A percentile compares a stretch with the other conserved stretches of the same genome.
Conservation (phyloP, 179 eudicot species). For the Beta macrorhiza region DNA sequence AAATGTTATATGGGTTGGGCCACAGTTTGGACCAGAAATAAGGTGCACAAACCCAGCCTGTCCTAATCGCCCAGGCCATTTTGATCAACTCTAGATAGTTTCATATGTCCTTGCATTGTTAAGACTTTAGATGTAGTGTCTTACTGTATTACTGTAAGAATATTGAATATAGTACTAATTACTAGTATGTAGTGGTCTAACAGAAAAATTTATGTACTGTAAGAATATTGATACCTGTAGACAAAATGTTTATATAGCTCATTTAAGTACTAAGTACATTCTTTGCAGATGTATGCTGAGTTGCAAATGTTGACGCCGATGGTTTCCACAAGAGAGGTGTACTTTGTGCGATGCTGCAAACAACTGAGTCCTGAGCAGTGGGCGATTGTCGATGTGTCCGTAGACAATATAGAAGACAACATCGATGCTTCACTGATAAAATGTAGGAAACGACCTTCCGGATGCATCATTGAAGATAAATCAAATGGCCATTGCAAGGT, state of each 20-base stretch:
- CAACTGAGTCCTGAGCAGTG: constrained; percentile 74
- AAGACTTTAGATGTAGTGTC: too few species aligned
- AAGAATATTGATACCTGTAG: neutral
- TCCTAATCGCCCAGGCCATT: too few species aligned
- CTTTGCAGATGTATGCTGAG: constrained; percentile 87
- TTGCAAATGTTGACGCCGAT: constrained; percentile 92
- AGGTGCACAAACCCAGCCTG: too few species aligned
- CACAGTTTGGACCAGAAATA: too few species aligned
- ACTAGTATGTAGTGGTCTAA: neutral
- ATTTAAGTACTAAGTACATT: neutral
- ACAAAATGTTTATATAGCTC: neutral
- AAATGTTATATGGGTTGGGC: too few species aligned
- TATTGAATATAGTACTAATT: too few species aligned
- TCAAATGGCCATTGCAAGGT: constrained; percentile 96
- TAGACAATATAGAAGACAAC: constrained; percentile 73
- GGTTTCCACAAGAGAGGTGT: constrained; percentile 90
- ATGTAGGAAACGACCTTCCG: constrained; percentile 89
- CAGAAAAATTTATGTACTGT: neutral
- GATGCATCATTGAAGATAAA: constrained; percentile 95
- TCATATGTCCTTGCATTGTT: too few species aligned
- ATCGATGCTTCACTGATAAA: constrained; percentile 69
- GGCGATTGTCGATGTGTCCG: constrained; percentile 91
- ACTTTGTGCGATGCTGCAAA: constrained; percentile 84
- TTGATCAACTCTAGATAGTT: too few species aligned
- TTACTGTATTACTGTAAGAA: too few species aligned